Percentiles rank a stretch among this genome's conserved stretches.
Evolutionary conservation across 305 asterid species (phyloP).

Genomic region (Fraxinus latifolia): DNA sequence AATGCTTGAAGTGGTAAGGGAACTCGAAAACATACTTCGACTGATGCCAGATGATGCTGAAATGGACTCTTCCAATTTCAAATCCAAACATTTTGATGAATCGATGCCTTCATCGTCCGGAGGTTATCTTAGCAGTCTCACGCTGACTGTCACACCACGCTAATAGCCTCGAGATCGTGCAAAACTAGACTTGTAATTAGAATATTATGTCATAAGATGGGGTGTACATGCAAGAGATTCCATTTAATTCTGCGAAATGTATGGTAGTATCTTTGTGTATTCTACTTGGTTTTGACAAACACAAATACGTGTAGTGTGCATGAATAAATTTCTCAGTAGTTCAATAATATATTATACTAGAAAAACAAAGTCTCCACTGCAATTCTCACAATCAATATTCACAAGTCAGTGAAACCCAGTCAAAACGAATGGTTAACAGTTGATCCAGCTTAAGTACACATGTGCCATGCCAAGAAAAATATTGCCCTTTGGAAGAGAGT

Average conservation of each 20-base stretch:
- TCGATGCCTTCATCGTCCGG: background rate
- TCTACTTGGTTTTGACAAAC: background rate
- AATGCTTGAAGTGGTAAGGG: constrained; percentile 75
- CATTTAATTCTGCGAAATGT: background rate
- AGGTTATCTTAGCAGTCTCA: constrained; percentile 42
- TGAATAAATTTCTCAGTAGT: background rate
- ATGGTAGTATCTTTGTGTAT: background rate
- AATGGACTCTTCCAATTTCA: constrained; percentile 22
- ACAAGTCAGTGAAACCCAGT: background rate
- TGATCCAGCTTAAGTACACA: background rate
- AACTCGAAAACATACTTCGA: constrained; percentile 52
- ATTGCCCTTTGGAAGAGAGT: background rate
- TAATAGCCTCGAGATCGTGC: constrained; percentile 16
- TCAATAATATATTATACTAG: background rate
- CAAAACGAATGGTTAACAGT: background rate
- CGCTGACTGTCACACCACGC: constrained; percentile 51
- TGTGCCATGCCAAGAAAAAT: background rate
- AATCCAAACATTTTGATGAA: constrained; percentile 24
- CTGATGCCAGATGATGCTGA: constrained; percentile 36
- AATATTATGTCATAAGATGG: background rate
- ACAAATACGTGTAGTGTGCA: background rate
- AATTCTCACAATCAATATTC: background rate
- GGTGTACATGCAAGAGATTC: background rate
- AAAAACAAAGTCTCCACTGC: background rate
- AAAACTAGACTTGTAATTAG: background rate